Evolutionary conservation across 495 filamentous ascomycete genomes (phyloP).

Genomic region (Aspergillus carlsbadensis): DNA sequence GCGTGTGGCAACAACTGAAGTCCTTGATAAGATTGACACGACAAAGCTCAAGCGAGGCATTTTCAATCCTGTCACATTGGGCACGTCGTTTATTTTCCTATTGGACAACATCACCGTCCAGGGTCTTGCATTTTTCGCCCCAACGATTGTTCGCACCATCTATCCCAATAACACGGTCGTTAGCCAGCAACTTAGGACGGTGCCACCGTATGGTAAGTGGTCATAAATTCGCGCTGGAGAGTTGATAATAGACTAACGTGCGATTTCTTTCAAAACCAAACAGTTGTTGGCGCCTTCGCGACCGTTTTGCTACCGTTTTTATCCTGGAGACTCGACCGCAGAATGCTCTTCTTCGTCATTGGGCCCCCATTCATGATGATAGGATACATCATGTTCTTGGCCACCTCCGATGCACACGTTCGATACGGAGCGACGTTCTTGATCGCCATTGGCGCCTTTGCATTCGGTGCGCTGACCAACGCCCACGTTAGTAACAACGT

Average conservation of each 20-base stretch:
- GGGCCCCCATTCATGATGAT: slow-evolving; percentile 56
- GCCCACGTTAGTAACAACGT: slow-evolving; percentile 69
- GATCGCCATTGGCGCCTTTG: slow-evolving; percentile 56
- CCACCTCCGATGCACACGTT: slow-evolving; percentile 46
- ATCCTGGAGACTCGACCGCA: slow-evolving; percentile 57
- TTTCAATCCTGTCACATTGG: slow-evolving; percentile 48
- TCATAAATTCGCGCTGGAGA: no score
- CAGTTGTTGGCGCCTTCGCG: slow-evolving; percentile 67
- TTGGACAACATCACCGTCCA: slow-evolving; percentile 58
- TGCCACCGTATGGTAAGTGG: slow-evolving; percentile 75
- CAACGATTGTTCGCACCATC: slow-evolving; percentile 69
- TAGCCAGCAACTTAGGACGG: slow-evolving; percentile 63
- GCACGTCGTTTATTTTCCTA: slow-evolving; percentile 49
- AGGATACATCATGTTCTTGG: slow-evolving; percentile 74
- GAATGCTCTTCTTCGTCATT: slow-evolving; percentile 46
- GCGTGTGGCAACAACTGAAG: slow-evolving; percentile 61
- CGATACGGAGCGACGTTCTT: slow-evolving; percentile 74
- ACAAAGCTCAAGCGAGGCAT: slow-evolving; percentile 48
- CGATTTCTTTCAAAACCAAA: no score
- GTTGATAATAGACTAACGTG: no score
- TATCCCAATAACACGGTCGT: slow-evolving; percentile 53
- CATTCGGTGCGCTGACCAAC: slow-evolving; percentile 61
- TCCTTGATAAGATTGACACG: slow-evolving; percentile 51
- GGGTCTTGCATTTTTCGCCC: slow-evolving; percentile 66
- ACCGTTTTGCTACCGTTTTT: slow-evolving; percentile 60